Conservation (phyloP, 2,329 filamentous ascomycete species). For the Paecilomyces variotii region DNA sequence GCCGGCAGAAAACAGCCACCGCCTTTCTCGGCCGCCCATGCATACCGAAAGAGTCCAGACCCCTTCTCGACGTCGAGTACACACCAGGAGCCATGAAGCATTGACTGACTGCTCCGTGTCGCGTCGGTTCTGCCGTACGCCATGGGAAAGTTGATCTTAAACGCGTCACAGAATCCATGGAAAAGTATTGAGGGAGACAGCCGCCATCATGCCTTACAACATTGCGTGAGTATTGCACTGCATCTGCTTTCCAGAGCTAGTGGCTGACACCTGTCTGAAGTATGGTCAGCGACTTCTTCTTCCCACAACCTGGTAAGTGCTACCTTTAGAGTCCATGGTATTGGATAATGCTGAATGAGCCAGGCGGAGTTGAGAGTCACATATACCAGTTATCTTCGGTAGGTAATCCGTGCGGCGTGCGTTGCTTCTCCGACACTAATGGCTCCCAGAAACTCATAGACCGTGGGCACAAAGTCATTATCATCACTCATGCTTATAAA, state of each 20-base stretch:
- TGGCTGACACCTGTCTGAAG: constrained; percentile 30
- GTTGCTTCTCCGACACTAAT: constrained; percentile 2
- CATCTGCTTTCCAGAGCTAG: not conserved
- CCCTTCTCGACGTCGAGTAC: not conserved
- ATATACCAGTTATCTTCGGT: constrained; percentile 91
- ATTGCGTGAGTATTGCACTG: constrained; percentile 52
- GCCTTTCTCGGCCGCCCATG: not conserved
- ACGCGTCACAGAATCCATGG: not conserved
- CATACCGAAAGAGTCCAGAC: not conserved
- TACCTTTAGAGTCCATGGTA: not conserved
- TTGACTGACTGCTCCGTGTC: not conserved
- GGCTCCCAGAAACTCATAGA: constrained; percentile 73
- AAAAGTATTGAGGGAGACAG: constrained; percentile 10
- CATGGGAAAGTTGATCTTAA: not conserved
- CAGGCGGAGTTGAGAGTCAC: constrained; percentile 87
- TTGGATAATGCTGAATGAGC: constrained; percentile 8
- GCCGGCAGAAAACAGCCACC: not conserved
- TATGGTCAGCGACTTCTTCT: constrained; percentile 99
- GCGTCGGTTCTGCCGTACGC: not conserved
- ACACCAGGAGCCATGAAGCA: not conserved
- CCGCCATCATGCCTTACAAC: constrained; percentile 55
- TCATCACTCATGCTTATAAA: constrained; percentile 92
- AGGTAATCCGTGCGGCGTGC: constrained; percentile 13
- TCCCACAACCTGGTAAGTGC: constrained; percentile 69
- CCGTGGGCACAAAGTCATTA: constrained; percentile 93